A percentile compares a stretch with the other conserved stretches of the same genome.
Conservation (phyloP, 2,329 filamentous ascomycete species). For the Cryphonectria naterciae region DNA sequence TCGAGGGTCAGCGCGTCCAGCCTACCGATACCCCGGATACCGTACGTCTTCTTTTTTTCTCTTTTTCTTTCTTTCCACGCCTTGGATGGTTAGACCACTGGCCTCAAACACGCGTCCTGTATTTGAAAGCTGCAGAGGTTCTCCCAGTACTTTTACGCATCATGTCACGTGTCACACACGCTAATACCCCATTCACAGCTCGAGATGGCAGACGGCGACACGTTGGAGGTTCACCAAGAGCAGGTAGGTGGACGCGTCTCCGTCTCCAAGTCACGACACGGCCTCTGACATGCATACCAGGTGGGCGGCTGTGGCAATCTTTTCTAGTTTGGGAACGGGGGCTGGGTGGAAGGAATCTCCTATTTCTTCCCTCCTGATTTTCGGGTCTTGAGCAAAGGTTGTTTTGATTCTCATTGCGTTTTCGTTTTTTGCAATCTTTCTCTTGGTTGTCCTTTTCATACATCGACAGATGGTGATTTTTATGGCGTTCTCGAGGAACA, state of each 20-base stretch:
- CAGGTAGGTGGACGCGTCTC: slow-evolving; percentile 64
- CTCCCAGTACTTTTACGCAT: slow-evolving; percentile 20
- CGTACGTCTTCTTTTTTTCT: slow-evolving; percentile 58
- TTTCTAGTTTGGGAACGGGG: slow-evolving; percentile 12
- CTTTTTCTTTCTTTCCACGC: neutral
- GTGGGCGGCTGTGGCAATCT: slow-evolving; percentile 61
- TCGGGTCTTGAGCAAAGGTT: slow-evolving; percentile 2
- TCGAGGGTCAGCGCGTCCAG: slow-evolving; percentile 93
- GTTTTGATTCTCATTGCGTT: neutral
- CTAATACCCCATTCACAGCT: slow-evolving; percentile 59
- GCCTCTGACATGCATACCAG: neutral
- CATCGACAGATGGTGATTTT: slow-evolving; percentile 4
- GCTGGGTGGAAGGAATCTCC: neutral
- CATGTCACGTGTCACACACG: slow-evolving; percentile 29
- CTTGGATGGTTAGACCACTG: slow-evolving; percentile 9
- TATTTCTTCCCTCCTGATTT: neutral
- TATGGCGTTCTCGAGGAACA: neutral
- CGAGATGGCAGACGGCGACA: slow-evolving; percentile 96
- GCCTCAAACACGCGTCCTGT: neutral
- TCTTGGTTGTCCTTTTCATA: neutral
- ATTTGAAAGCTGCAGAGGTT: neutral
- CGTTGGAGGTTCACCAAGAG: slow-evolving; percentile 96
- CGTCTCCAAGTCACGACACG: neutral
- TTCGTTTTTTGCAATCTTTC: neutral
- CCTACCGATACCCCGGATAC: slow-evolving; percentile 87